These are phyloP conservation scores for Hypericum androsaemum DNA, from an alignment of 345 rosid genomes.

Conservation along the genomic window DNA sequence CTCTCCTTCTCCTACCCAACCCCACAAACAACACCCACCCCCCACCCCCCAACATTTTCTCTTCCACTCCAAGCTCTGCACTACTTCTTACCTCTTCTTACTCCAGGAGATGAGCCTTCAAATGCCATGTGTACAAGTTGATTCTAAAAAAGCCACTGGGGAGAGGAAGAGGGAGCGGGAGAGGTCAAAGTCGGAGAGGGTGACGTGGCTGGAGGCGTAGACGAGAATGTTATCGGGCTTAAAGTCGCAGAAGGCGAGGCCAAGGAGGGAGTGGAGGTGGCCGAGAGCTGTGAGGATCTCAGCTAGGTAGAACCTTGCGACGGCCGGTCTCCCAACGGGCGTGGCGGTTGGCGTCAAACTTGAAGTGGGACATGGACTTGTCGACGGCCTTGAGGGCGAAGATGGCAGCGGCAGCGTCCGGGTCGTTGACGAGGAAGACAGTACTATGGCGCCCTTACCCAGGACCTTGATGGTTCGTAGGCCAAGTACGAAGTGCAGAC, in stretches of 20 bases:
- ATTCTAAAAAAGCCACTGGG: too few relatives aligned
- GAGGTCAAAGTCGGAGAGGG: conserved; percentile 91
- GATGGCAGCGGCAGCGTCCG: conserved; percentile 29
- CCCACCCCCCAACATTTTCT: too few relatives aligned
- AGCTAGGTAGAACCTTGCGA: conserved; percentile 64
- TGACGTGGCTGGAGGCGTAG: conserved; percentile 74
- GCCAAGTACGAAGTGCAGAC: too few relatives aligned
- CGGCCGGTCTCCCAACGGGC: conserved; percentile 82
- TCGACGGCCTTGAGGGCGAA: conserved; percentile 77
- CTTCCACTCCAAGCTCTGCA: too few relatives aligned
- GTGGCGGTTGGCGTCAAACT: conserved; percentile 59
- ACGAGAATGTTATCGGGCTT: conserved; percentile 85
- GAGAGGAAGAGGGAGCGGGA: conserved; percentile 41
- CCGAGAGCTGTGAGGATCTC: conserved; percentile 81
- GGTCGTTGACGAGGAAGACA: conserved; percentile 68
- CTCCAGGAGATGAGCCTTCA: too few relatives aligned
- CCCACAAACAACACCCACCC: too few relatives aligned
- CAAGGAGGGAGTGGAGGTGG: conserved; percentile 54
- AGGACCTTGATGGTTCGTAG: conserved; percentile 57
- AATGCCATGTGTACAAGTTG: too few relatives aligned
- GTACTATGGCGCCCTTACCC: conserved; percentile 88
- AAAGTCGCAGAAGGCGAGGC: conserved; percentile 72
- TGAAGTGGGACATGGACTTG: conserved; percentile 37
- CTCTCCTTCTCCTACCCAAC: too few relatives aligned
- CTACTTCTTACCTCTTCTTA: too few relatives aligned